Conservation (phyloP, 768 basidiomycete species). For the Tylopilus sp. region DNA sequence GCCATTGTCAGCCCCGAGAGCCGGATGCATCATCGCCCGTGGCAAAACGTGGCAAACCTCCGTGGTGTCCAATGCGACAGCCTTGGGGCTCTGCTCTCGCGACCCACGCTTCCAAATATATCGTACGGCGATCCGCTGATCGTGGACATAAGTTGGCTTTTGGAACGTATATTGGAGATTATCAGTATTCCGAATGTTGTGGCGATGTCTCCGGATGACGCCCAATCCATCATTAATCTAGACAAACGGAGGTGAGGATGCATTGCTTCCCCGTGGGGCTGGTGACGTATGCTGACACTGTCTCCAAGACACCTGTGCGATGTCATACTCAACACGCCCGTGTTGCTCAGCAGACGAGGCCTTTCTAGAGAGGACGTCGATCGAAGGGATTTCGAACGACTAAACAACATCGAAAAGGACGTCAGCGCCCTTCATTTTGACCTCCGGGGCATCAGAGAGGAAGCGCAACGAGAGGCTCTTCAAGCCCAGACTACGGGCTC, state of each 20-base stretch:
- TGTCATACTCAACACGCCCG: conserved; percentile 54
- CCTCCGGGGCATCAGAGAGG: conserved; percentile 69
- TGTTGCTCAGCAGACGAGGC: conserved; percentile 40
- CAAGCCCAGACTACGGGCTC: conserved; percentile 41
- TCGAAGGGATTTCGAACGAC: conserved; percentile 67
- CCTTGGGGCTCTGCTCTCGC: conserved; percentile 51
- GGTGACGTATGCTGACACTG: neutral
- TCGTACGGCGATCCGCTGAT: conserved; percentile 52
- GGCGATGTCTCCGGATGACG: conserved; percentile 50
- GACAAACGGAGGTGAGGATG: conserved; percentile 71
- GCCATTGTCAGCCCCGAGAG: conserved; percentile 77
- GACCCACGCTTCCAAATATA: conserved; percentile 44
- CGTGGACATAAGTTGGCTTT: conserved; percentile 77
- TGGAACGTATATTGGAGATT: conserved; percentile 79
- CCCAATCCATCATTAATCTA: conserved; percentile 66
- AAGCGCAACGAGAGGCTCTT: conserved; percentile 62
- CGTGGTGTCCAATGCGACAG: conserved; percentile 65
- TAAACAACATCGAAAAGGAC: conserved; percentile 74
- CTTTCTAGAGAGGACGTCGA: conserved; percentile 54
- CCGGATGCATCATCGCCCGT: conserved; percentile 72
- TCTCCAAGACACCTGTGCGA: conserved; percentile 59
- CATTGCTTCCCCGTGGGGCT: neutral
- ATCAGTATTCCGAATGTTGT: conserved; percentile 71
- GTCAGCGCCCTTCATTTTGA: conserved; percentile 61
- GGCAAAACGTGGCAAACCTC: conserved; percentile 65